Percentiles rank a stretch among this genome's conserved stretches.
These are phyloP conservation scores for Leccinum longicurvipes DNA, from an alignment of 768 basidiomycete genomes.

Conservation along the genomic window DNA sequence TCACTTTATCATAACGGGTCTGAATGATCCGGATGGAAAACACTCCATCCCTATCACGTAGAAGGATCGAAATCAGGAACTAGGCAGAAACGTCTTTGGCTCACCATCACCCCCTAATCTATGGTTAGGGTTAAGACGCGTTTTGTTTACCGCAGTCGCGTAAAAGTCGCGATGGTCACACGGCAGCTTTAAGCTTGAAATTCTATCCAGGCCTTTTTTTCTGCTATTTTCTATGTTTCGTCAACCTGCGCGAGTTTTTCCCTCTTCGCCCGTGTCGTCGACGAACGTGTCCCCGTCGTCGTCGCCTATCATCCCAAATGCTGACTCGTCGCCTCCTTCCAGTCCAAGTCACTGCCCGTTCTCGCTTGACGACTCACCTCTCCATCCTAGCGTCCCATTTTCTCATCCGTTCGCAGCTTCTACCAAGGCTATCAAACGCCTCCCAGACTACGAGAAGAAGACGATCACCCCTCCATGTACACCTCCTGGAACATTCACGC, in stretches of 20 bases:
- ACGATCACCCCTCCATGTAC: constrained; percentile 17
- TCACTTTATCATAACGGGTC: too few relatives aligned
- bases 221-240: constrained; percentile 12
- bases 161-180: constrained; percentile 1
- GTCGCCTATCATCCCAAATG: constrained; percentile 40
- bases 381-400: constrained; percentile 16
- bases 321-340: constrained; percentile 37
- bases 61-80: too few relatives aligned
- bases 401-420: constrained; percentile 59
- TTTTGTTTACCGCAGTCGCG: too few relatives aligned
- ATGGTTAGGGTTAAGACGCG: too few relatives aligned
- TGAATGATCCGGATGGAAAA: too few relatives aligned
- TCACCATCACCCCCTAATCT: too few relatives aligned
- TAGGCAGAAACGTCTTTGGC: too few relatives aligned
- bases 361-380: constrained; percentile 34
- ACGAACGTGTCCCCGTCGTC: constrained; percentile 46
- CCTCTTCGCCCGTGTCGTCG: constrained; percentile 13
- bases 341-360: constrained; percentile 29
- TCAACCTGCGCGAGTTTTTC: background rate
- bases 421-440: constrained; percentile 42
- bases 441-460: constrained; percentile 45
- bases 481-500: constrained; percentile 20
- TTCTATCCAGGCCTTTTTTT: background rate
- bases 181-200: constrained; percentile 1
- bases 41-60: too few relatives aligned